A percentile compares a stretch with the other conserved stretches of the same genome.
Conservation (phyloP, 2,329 filamentous ascomycete genomes). For the Colletotrichum cuscutae region DNA sequence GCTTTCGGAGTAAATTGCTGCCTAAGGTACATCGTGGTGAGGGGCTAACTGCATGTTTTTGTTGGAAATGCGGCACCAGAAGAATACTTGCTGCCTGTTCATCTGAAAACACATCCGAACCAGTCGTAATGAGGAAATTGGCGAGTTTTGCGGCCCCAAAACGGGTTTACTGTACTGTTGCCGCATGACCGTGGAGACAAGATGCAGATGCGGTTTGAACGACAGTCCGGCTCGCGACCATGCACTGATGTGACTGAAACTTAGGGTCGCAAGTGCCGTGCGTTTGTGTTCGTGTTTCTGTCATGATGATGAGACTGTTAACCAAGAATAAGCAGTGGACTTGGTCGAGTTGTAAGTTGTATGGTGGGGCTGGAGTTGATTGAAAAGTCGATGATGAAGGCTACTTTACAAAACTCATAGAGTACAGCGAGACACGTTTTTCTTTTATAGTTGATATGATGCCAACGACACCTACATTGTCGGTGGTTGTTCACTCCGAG, state of each 20-base stretch:
- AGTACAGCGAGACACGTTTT: neutral
- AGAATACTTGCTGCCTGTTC: neutral
- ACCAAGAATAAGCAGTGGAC: neutral
- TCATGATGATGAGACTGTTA: conserved; percentile 23
- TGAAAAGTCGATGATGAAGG: neutral
- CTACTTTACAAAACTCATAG: neutral
- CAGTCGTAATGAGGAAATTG: neutral
- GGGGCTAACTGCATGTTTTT: neutral
- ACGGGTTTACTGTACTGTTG: neutral
- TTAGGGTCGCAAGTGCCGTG: conserved; percentile 42
- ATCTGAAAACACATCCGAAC: neutral
- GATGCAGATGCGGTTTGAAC: neutral
- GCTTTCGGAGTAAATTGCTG: neutral
- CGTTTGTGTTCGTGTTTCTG: conserved; percentile 50
- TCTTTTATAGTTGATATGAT: neutral
- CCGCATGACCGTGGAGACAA: neutral
- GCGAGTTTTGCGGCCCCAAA: neutral
- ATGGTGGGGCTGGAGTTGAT: neutral
- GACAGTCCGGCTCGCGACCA: neutral
- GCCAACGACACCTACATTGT: neutral
- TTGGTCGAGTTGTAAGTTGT: neutral
- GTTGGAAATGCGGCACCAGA: neutral
- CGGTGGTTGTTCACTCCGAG: neutral
- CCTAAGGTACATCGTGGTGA: neutral
- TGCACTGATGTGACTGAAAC: conserved; percentile 41